Base-by-base conservation (phyloP, 495 filamentous ascomycete species). In the Daldinia loculata region DNA sequence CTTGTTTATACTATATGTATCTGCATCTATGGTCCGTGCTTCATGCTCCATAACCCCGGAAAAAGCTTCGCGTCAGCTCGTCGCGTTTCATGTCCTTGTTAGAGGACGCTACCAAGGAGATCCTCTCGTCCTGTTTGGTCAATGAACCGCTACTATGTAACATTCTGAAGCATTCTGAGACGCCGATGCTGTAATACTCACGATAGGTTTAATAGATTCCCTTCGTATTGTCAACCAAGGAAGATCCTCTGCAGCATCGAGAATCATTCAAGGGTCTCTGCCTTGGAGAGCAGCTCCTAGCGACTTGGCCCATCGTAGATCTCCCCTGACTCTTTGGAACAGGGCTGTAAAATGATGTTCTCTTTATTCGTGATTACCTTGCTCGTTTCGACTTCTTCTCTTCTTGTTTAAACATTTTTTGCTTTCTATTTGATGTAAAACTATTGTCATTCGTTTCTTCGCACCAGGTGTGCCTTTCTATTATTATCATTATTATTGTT, bases 381-480 rank as follows among this genome's bases (percentile, higher is more conserved):
- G 38, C 36, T 53, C 34, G 45, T 17, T 29, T 61, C 19, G n/a
- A 58, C 38, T 51, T 15, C 34, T 69, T 57, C 43, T 66, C 41
- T 62, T 66, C 51, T 56, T 67, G 24, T 34, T 30, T 55, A 58
- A 48, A 38, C 24, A 17, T 45, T 58, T 50, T 50, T 30, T 26
- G 51, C 68, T 36, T 50, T 56, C 6, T 26, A 60, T 58, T 58
- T 14, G 36, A 64, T 58, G 61, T 64, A 26, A 26, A 48, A 30
- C 57, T 38, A 61, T 66, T 53, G 51, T 27, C 43, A 24, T 76
- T 78, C 71, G 52, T 61, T 78, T 76, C 76, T 75, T 60, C 3
- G 75, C 79, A 80, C 80, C 80, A 63, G 80, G 80, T 63, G 80
- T 84, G 80, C 78, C 66, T 62, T 71, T 71, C 66, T 61, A 61